A percentile compares a stretch with the other conserved stretches of the same genome.
These are phyloP conservation scores for Blastocystis sp. DNA, from an alignment of 352 stramenopile genomes.

Conservation along the genomic window DNA sequence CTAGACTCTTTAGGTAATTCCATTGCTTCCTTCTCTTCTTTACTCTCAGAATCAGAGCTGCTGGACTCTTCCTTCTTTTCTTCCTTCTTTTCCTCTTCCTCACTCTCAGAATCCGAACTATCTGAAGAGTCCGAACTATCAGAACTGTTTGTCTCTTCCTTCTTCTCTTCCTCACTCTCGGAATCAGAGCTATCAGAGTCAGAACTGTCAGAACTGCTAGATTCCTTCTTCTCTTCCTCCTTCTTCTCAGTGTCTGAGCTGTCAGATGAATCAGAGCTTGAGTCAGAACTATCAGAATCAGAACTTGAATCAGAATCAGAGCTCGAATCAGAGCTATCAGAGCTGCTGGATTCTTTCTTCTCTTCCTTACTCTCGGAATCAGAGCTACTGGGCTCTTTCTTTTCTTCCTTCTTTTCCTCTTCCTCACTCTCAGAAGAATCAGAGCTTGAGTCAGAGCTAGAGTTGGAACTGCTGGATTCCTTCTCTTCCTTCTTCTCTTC, in stretches of 20 bases:
- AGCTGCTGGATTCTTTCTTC: background rate
- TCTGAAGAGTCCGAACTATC: background rate
- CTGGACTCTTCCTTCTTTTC: background rate
- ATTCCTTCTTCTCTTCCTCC: conserved; percentile 20
- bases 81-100: background rate
- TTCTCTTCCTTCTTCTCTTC: background rate
- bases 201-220: background rate
- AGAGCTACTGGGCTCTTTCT: background rate
- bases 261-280: background rate
- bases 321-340: background rate
- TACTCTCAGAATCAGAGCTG: background rate
- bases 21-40: background rate
- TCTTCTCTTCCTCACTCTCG: background rate
- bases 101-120: background rate
- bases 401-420: conserved; percentile 13
- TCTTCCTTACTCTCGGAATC: conserved; percentile 44
- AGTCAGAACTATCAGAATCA: background rate
- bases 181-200: background rate
- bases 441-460: conserved; percentile 5
- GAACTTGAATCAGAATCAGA: conserved; percentile 14
- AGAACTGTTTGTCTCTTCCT: background rate
- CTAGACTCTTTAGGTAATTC: no score
- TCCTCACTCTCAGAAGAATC: background rate
- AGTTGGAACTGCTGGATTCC: background rate
- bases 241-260: background rate